A percentile compares a stretch with the other conserved stretches of the same genome.
These are phyloP conservation scores for Ustilago curta DNA, from an alignment of 1,284 basidiomycete genomes.

Conservation along the genomic window DNA sequence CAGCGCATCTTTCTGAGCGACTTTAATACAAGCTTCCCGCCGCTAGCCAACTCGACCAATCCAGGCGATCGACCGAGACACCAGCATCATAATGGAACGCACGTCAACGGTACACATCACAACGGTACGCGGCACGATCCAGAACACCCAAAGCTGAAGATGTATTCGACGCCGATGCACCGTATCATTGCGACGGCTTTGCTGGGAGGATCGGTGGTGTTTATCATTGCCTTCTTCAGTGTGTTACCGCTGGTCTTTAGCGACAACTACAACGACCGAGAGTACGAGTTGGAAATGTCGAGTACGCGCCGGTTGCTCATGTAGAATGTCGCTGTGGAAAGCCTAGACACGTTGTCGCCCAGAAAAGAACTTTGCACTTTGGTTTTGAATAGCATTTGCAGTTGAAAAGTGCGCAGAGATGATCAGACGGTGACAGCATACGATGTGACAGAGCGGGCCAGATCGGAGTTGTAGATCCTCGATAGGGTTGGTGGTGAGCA, in stretches of 20 bases:
- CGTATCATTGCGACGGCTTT: conserved; percentile 42
- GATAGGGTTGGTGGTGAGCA: not conserved
- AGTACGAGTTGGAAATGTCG: conserved; percentile 36
- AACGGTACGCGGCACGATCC: conserved; percentile 15
- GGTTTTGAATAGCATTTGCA: not conserved
- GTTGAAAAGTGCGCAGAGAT: not conserved
- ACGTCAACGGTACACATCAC: conserved; percentile 4
- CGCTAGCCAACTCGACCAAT: conserved; percentile 38
- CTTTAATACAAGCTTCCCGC: conserved; percentile 47
- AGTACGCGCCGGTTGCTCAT: conserved; percentile 24
- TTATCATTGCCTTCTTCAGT: conserved; percentile 39
- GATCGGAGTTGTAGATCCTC: not conserved
- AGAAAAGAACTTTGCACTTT: not conserved
- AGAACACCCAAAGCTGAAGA: conserved; percentile 27
- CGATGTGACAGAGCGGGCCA: not conserved
- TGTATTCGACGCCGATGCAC: conserved; percentile 51
- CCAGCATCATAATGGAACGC: conserved; percentile 10
- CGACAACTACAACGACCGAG: conserved; percentile 29
- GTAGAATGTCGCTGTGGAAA: not conserved
- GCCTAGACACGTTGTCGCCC: not conserved
- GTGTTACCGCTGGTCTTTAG: conserved; percentile 36
- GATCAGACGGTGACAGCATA: not conserved
- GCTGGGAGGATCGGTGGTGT: conserved; percentile 39
- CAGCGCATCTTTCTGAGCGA: conserved; percentile 54
- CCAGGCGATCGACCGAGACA: conserved; percentile 45